These are phyloP conservation scores for Cantharellus anzutake DNA, from an alignment of 768 basidiomycete species.

Conservation along the genomic window DNA sequence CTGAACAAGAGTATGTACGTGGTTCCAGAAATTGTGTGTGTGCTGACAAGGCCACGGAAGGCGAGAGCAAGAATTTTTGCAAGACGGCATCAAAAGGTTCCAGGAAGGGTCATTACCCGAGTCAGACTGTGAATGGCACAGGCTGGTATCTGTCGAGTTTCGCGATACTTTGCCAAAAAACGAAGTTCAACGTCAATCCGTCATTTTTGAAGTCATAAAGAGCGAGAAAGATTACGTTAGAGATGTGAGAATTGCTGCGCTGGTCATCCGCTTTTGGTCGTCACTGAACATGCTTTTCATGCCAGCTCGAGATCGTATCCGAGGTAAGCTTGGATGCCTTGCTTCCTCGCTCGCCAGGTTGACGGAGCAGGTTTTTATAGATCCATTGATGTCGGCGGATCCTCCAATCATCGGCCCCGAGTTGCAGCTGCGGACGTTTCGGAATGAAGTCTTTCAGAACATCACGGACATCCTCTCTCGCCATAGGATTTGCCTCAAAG, in stretches of 20 bases:
- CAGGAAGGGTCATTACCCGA: constrained; percentile 30
- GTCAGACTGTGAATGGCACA: constrained; percentile 68
- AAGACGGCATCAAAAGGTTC: not conserved
- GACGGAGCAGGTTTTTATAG: constrained; percentile 44
- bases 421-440: constrained; percentile 39
- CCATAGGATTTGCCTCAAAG: constrained; percentile 47
- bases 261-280: not conserved
- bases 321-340: not conserved
- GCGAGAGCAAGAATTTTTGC: not conserved
- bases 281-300: not conserved
- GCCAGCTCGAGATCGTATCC: not conserved
- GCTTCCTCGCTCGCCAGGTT: not conserved
- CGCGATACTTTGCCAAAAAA: constrained; percentile 47
- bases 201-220: constrained; percentile 78
- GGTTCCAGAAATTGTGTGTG: not conserved
- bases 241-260: constrained; percentile 27
- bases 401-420: constrained; percentile 43
- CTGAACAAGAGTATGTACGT: not conserved
- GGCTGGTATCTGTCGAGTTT: constrained; percentile 54
- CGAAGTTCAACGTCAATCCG: constrained; percentile 72
- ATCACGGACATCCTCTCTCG: constrained; percentile 43
- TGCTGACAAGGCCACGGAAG: not conserved
- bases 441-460: constrained; percentile 74
- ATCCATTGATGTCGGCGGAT: constrained; percentile 35
- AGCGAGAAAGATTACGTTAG: constrained; percentile 76